Base-by-base conservation (phyloP, 257 asterid species). In the Scutellaria baicalensis region DNA sequence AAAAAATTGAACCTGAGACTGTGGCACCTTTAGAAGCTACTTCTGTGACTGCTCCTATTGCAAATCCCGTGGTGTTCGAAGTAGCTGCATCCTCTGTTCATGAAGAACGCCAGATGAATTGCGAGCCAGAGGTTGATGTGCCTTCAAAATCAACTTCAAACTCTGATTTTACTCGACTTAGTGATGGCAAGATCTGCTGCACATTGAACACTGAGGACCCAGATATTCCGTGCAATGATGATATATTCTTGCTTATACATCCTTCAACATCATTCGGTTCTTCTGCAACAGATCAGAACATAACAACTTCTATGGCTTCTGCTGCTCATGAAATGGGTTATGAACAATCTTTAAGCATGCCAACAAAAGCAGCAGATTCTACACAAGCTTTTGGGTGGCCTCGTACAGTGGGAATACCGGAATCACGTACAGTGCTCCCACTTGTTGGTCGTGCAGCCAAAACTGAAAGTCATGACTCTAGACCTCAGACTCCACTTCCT, bases 171-270 rank as follows among this genome's bases (percentile, higher is more conserved):
- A 77, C 64, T 72, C 88, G 79, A 67, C 83, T 68, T 70, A 58
- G 62, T 77, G 85, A 75, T 59, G 90, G 87, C 43, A 80, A 50
- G 62, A 80, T 84, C 61, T 50, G 59, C 69, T 91, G 99, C 77
- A 80, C 80, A 1, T 66, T 94, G 77, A 94, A 94, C 87, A 81
- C 95, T 0, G 96, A 89, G 82, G 97, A 89, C 82, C 71, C 97
- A 31, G 97, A 94, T 70, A 86, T 91, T 85, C 99, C 99, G 66
- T 89, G 99, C 83, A 94, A 94, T 60, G 99, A 94, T 79, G 99
- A 94, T 75, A 91, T 94, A 78, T 94, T 94, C 89, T 86, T 94
- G 81, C 99, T 94, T 71, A 94, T 91, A 77, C 99, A 91, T 78
- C 92, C 93, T 76, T 82, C 92, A 55, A 64, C 88, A 10, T 79